Evolutionary conservation across 1,284 basidiomycete genomes (phyloP), one percentile per base, ranked within the genome.

Genomic region (Ganoderma multipileum): DNA sequence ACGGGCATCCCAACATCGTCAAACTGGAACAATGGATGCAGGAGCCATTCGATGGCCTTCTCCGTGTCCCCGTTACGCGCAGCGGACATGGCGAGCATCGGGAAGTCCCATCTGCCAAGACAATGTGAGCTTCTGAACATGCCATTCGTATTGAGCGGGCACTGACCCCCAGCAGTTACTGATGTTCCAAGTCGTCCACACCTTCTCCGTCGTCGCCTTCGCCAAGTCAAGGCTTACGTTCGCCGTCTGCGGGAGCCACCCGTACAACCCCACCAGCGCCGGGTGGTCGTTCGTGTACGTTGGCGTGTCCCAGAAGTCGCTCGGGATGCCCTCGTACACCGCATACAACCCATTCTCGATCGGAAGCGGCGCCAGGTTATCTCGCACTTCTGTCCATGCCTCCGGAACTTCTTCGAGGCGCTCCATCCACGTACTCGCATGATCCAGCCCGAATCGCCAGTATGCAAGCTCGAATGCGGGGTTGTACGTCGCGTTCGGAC

Each of bases 11-110:
- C 87, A 18, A 85, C 82, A 66, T 89, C 87, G 74, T 89, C 87
- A 70, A 90, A 89, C 63, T 81, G 75, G 76, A 88, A 89, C 28
- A 85, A 73, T 0, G 86, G 85, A 70, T 88, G 77, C 11, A 90
- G 80, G 14, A 89, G 79, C 85, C 85, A 90, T 23, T 86, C 83
- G 7, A 90, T 75, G 0, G 87, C 88, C 71, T 84, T 79, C 54
- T 84, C 82, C 6, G 81, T 75, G 38, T 87, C 80, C 7, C 84
- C 84, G 66, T 84, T 85, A 2, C 87, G 82, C 23, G 87, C 87
- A 18, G 87, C 87, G 1, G 86, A 87, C 85, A 90, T 87, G 0
- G 87, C 87, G 2, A 89, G 83, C 84, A 89, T 85, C 0, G 87
- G 86, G 71, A 89, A 89, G 76, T 89, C 88, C 88, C 87, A 89